phyloP scores from a whole-genome alignment of 164 flowering plant species.

The Chloranthus sessilifolius region DNA sequence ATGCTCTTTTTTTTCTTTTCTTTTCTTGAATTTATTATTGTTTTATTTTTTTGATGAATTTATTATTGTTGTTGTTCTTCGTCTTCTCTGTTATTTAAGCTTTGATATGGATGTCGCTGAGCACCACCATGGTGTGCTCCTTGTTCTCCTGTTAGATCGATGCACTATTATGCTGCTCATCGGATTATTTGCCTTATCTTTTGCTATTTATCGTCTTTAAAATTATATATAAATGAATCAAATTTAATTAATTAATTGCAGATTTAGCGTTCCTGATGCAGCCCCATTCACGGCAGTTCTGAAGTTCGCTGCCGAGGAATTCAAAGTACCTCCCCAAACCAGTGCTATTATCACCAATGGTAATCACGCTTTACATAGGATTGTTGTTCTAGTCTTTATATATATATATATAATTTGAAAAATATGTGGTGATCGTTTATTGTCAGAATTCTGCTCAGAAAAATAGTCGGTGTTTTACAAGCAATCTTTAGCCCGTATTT shows the following conservation, averaged over 20 bases:
- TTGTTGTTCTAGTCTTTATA: no score
- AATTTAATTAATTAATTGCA: conserved; percentile 17
- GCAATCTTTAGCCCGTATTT: no score
- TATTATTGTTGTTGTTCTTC: not conserved
- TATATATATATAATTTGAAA: no score
- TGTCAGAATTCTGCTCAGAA: no score
- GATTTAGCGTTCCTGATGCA: conserved; percentile 94
- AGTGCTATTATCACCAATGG: conserved; percentile 99
- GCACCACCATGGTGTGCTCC: no score
- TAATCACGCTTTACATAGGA: conserved; percentile 17
- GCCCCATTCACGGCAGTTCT: conserved; percentile 96
- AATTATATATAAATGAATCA: not conserved
- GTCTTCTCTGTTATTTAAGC: no score
- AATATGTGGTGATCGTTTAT: no score
- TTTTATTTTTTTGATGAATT: not conserved
- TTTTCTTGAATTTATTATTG: not conserved
- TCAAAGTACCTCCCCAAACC: conserved; percentile 98
- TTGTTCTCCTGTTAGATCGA: no score
- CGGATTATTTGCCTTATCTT: no score
- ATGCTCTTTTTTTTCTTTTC: not conserved
- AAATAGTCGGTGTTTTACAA: no score
- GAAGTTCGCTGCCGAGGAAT: conserved; percentile 96
- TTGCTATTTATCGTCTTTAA: not conserved
- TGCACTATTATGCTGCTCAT: no score
- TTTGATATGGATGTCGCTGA: no score